Evolutionary conservation across 2,329 filamentous ascomycete genomes (phyloP).

Genomic region (Geosmithia putterillii): DNA sequence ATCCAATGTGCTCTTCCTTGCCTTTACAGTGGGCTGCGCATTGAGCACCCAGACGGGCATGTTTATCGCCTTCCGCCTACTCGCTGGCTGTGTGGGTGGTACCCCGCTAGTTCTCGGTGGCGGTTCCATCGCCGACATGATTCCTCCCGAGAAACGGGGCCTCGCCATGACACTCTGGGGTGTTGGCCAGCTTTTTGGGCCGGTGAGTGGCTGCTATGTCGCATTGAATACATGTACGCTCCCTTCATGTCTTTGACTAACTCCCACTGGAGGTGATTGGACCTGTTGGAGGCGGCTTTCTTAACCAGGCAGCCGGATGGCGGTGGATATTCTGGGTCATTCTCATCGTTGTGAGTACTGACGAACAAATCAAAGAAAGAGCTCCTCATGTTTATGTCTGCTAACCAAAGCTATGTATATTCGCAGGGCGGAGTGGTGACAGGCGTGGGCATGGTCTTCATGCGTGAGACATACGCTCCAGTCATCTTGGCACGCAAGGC

Average conservation of each 20-base stretch:
- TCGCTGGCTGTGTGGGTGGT: conserved; percentile 39
- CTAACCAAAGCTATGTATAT: background rate
- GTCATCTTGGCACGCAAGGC: conserved; percentile 46
- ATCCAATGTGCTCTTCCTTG: conserved; percentile 24
- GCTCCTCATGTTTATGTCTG: conserved; percentile 1
- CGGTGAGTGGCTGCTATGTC: no score
- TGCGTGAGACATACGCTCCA: conserved; percentile 53
- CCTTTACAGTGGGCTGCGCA: conserved; percentile 24
- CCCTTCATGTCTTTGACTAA: no score
- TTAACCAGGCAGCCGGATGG: conserved; percentile 30
- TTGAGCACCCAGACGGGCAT: conserved; percentile 21
- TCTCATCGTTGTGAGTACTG: conserved; percentile 13
- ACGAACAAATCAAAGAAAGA: no score
- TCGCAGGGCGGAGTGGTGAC: background rate
- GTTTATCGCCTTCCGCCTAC: conserved; percentile 35
- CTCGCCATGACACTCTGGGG: conserved; percentile 42
- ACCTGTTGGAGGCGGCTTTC: conserved; percentile 30
- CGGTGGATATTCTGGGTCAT: conserved; percentile 29
- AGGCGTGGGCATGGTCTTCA: conserved; percentile 20
- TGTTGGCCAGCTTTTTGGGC: conserved; percentile 34
- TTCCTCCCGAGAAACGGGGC: conserved; percentile 17
- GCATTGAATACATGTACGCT: no score
- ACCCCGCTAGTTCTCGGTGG: conserved; percentile 41
- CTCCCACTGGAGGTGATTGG: conserved; percentile 35
- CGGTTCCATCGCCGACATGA: conserved; percentile 29